Evolutionary conservation across 2,329 filamentous ascomycete genomes (phyloP).

Genomic region (Penicillium sp.): DNA sequence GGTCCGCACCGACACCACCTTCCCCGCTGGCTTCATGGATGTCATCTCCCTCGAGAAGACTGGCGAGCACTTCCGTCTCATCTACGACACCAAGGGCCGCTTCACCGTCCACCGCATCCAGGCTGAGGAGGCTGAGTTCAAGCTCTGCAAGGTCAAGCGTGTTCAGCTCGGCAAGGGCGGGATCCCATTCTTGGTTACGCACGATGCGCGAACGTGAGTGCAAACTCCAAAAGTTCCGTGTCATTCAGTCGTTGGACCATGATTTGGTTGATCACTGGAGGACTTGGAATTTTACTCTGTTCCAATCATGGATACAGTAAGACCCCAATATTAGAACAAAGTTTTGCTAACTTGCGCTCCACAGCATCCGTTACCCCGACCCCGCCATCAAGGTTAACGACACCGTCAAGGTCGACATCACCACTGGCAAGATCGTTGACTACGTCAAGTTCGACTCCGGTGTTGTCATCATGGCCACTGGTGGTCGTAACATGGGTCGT

Average conservation of each 20-base stretch:
- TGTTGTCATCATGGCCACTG: conserved; percentile 96
- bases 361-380: conserved; percentile 98
- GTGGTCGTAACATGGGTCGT: conserved; percentile 99
- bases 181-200: conserved; percentile 99
- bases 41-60: conserved; percentile 99
- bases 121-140: conserved; percentile 98
- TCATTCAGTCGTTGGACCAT: conserved; percentile 99
- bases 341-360: conserved; percentile 33
- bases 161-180: conserved; percentile 98
- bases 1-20: conserved; percentile 98
- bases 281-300: conserved; percentile 31
- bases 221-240: conserved; percentile 62
- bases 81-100: conserved; percentile 99
- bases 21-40: conserved; percentile 98
- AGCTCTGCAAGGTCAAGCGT: conserved; percentile 99
- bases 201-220: conserved; percentile 99
- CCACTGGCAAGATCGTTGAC: conserved; percentile 96
- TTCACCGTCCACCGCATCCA: conserved; percentile 99
- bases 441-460: conserved; percentile 99
- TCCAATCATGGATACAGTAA: conserved; percentile 35
- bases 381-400: conserved; percentile 99
- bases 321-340: conserved; percentile 22
- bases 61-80: conserved; percentile 98
- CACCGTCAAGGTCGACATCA: conserved; percentile 97
- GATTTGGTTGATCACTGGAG: conserved; percentile 71